These are phyloP conservation scores for Chaetomidium leptoderma DNA, from an alignment of 495 filamentous ascomycete species.

Conservation along the genomic window DNA sequence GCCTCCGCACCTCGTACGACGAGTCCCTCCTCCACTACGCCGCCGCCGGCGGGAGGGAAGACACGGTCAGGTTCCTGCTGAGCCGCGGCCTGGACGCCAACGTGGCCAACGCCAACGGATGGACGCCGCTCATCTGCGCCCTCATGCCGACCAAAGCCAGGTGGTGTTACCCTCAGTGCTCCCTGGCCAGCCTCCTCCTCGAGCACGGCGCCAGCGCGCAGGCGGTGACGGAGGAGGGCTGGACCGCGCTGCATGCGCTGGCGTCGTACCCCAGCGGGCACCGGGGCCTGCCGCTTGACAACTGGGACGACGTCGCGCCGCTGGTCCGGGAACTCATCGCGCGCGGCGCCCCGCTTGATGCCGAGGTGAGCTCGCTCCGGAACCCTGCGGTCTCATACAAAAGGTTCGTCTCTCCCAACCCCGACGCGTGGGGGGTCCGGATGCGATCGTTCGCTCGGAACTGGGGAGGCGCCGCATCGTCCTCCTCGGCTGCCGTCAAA, in stretches of 20 bases:
- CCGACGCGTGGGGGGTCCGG: constrained; percentile 10
- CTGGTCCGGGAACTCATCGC: constrained; percentile 10
- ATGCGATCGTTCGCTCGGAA: constrained; percentile 9
- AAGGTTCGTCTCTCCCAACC: not conserved
- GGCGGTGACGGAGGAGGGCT: constrained; percentile 21
- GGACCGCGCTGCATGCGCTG: constrained; percentile 22
- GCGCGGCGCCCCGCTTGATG: constrained; percentile 8
- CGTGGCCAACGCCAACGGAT: constrained; percentile 18
- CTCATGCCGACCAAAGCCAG: constrained; percentile 8
- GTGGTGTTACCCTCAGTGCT: not conserved
- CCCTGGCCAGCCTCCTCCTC: constrained; percentile 13
- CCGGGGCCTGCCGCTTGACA: not conserved
- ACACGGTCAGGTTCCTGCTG: constrained; percentile 21
- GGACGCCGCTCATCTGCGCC: constrained; percentile 27
- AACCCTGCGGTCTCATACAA: not conserved
- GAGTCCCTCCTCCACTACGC: constrained; percentile 27
- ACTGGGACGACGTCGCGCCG: not conserved
- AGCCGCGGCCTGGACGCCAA: constrained; percentile 20
- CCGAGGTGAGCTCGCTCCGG: constrained; percentile 1
- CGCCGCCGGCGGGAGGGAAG: constrained; percentile 17
- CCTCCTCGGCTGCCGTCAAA: too few relatives aligned
- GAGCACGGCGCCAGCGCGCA: constrained; percentile 14
- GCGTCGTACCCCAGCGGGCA: constrained; percentile 6
- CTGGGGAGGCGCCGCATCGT: not conserved
- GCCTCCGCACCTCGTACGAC: constrained; percentile 2